Conservation (phyloP, 768 basidiomycete genomes). For the Phylloporus sp. region DNA sequence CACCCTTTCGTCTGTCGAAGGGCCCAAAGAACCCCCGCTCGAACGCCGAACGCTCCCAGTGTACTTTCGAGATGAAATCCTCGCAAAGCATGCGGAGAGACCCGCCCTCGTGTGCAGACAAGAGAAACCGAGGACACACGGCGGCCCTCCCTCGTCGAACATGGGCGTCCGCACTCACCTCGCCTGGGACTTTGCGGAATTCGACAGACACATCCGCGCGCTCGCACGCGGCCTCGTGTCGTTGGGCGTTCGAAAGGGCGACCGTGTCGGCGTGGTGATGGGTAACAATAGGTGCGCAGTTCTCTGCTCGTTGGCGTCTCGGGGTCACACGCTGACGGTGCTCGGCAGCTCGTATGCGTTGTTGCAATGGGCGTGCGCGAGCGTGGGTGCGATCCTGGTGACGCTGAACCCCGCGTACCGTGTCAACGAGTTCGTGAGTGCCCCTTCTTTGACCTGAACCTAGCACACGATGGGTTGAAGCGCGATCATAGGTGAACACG, state of each 20-base stretch:
- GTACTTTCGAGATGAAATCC: conserved; percentile 57
- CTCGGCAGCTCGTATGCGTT: conserved; percentile 62
- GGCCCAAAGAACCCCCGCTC: conserved; percentile 52
- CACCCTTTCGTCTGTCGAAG: conserved; percentile 51
- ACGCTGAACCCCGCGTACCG: conserved; percentile 83
- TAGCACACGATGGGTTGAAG: background rate
- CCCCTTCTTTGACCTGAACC: background rate
- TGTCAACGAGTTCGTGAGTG: conserved; percentile 59
- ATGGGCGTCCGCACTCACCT: conserved; percentile 47
- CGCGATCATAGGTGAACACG: conserved; percentile 45
- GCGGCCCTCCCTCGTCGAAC: conserved; percentile 54
- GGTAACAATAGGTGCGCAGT: conserved; percentile 70
- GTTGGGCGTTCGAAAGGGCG: conserved; percentile 69
- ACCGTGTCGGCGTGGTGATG: conserved; percentile 77
- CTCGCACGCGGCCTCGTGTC: conserved; percentile 64
- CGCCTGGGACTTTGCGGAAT: conserved; percentile 70
- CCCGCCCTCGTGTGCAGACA: conserved; percentile 63
- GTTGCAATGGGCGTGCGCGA: conserved; percentile 85
- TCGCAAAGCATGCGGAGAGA: conserved; percentile 42
- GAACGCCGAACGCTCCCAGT: conserved; percentile 50
- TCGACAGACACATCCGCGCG: conserved; percentile 60
- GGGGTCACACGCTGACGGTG: background rate
- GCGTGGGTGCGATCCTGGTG: conserved; percentile 75
- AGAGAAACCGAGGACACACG: conserved; percentile 54
- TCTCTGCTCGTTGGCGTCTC: background rate